These are phyloP conservation scores for Fistulifera pelliculosa DNA, from an alignment of 108 stramenopile species.

Conservation along the genomic window DNA sequence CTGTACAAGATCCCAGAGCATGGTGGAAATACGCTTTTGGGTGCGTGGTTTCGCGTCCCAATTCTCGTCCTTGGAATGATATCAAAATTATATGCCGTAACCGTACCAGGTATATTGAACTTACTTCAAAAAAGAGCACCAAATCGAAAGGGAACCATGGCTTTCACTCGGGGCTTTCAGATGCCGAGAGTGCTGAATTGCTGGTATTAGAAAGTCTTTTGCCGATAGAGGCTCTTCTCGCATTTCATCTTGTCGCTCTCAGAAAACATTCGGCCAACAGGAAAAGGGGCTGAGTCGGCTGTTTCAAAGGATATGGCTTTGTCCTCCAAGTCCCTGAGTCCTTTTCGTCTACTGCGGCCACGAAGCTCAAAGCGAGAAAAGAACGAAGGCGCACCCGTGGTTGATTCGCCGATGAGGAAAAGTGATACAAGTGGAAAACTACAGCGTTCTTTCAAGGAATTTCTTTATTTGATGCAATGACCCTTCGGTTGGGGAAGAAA, in stretches of 20 bases:
- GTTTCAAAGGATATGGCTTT: background rate
- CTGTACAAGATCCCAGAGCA: slow-evolving; percentile 30
- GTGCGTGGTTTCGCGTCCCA: slow-evolving; percentile 60
- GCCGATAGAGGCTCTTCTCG: slow-evolving; percentile 61
- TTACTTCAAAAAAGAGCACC: slow-evolving; percentile 51
- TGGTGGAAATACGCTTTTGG: slow-evolving; percentile 78
- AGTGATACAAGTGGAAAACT: background rate
- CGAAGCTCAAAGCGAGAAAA: background rate
- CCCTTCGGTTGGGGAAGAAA: slow-evolving; percentile 27
- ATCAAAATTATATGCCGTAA: slow-evolving; percentile 40
- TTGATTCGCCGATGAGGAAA: background rate
- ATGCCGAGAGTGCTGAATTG: slow-evolving; percentile 44
- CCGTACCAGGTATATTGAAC: slow-evolving; percentile 45
- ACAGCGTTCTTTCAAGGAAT: background rate
- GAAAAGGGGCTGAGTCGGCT: background rate
- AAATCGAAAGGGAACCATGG: slow-evolving; percentile 23
- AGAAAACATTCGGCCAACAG: slow-evolving; percentile 21
- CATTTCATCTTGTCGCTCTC: slow-evolving; percentile 71
- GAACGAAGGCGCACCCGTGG: background rate
- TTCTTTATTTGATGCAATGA: slow-evolving; percentile 36
- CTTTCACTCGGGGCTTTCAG: slow-evolving; percentile 56
- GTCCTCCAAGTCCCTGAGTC: background rate
- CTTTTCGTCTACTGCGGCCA: background rate
- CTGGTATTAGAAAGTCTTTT: slow-evolving; percentile 55
- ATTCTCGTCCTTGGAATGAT: slow-evolving; percentile 64